Conservation (phyloP, 345 rosid species). For the Aurinia saxatilis region DNA sequence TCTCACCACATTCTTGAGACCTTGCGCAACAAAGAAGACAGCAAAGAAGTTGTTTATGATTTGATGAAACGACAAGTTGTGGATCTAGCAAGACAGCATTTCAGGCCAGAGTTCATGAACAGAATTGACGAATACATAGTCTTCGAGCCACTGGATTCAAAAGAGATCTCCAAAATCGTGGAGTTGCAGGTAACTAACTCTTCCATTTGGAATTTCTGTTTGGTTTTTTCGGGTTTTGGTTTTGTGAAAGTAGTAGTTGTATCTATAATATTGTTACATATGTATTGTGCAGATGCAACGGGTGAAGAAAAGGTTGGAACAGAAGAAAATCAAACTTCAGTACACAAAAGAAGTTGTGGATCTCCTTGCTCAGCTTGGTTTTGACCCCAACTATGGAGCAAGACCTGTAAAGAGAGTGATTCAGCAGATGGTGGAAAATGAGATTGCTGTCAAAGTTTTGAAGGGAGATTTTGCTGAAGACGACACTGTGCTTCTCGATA, state of each 20-base stretch:
- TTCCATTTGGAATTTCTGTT: not conserved
- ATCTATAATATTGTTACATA: not conserved
- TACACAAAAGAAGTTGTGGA: slow-evolving; percentile 59
- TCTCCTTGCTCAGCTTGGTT: slow-evolving; percentile 57
- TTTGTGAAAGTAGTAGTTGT: too few relatives aligned
- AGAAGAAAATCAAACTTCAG: slow-evolving; percentile 67
- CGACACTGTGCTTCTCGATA: slow-evolving; percentile 46
- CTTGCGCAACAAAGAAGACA: slow-evolving; percentile 54
- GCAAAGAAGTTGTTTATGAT: slow-evolving; percentile 73
- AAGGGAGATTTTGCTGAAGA: slow-evolving; percentile 79
- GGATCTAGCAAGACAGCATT: slow-evolving; percentile 82
- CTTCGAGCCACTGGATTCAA: slow-evolving; percentile 78
- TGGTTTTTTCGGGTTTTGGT: too few relatives aligned
- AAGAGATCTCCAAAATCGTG: slow-evolving; percentile 68
- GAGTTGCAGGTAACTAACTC: slow-evolving; percentile 62
- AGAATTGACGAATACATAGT: slow-evolving; percentile 93
- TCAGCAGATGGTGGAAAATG: slow-evolving; percentile 87
- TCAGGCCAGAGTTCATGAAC: slow-evolving; percentile 90
- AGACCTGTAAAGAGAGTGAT: slow-evolving; percentile 89
- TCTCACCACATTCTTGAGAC: slow-evolving; percentile 86
- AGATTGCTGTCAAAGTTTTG: slow-evolving; percentile 68
- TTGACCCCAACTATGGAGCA: slow-evolving; percentile 87
- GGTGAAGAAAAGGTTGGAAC: slow-evolving; percentile 60
- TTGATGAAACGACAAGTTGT: slow-evolving; percentile 75
- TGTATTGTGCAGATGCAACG: slow-evolving; percentile 48